phyloP scores from a whole-genome alignment of 1,284 basidiomycete species.

The Pyrrhoderma noxium region DNA sequence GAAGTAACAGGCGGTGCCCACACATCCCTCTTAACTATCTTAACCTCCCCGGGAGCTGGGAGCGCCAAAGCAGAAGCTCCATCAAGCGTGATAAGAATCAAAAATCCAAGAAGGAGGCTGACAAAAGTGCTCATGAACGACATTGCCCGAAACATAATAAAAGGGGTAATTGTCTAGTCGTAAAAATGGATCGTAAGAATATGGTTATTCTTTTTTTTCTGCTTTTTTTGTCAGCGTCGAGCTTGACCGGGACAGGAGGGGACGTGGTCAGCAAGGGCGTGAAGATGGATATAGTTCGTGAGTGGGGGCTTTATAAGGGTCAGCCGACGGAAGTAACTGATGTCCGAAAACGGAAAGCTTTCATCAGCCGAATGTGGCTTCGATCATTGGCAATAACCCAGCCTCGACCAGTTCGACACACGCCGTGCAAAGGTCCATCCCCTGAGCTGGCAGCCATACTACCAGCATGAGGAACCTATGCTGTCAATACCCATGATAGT shows the following conservation, averaged over 20 bases:
- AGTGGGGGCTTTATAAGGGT: background rate
- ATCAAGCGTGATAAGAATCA: slow-evolving; percentile 13
- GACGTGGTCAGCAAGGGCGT: background rate
- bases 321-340: background rate
- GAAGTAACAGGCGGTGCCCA: slow-evolving; percentile 37
- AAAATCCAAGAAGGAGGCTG: slow-evolving; percentile 7
- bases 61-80: slow-evolving; percentile 4
- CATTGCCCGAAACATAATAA: slow-evolving; percentile 6
- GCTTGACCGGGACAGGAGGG: slow-evolving; percentile 1
- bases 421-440: no score
- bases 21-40: slow-evolving; percentile 33
- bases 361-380: no score
- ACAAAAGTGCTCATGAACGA: slow-evolving; percentile 4
- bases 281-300: background rate
- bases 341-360: no score
- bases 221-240: slow-evolving; percentile 1
- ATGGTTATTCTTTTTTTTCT: no score
- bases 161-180: background rate
- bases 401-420: no score
- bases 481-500: no score
- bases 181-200: no score
- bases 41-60: background rate
- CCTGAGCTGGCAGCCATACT: no score
- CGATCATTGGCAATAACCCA: no score
- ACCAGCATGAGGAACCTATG: no score